Evolutionary conservation across 768 basidiomycete genomes (phyloP), one percentile per base, ranked within the genome.

Genomic region (Rhizopogon vesiculosus): DNA sequence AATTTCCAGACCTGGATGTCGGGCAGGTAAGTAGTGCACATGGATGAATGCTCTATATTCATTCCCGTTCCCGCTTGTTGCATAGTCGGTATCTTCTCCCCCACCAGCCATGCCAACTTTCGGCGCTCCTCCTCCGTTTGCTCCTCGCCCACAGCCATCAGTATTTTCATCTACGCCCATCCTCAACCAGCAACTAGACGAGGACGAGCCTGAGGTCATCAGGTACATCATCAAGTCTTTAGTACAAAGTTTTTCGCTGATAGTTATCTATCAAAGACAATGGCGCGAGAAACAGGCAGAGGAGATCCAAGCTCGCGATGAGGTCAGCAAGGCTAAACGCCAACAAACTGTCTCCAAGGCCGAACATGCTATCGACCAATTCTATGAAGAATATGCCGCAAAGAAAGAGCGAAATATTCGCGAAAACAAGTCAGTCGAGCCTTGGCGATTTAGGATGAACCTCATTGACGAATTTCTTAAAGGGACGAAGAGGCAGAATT

Each of bases 361-460:
- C 18, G 91, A 94, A 66, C 80, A 83, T 59, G 77, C 87, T 42
- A 93, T 96, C 59, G 93, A 95, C 72, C 85, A 89, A 60, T 95
- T 94, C 69, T 95, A 95, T 65, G 89, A 91, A 66, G 82, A 87
- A 50, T 93, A 98, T 67, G 82, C 91, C 38, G 78, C 78, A 56
- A 90, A 91, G 78, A 96, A 95, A 74, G 91, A 94, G 74, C 82
- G 83, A 68, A 85, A 85, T 61, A 97, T 99, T 63, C 79, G 89
- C 45, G 88, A 95, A 70, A 99, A 98, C 82, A 98, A 99, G 96
- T 97, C 25, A 35, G 54, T 56, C 28, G 1, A 40, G 39, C 53
- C 43, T 22, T 33, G 29, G 38, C 35, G 52, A 57, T 46, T 1
- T 2, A 40, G 25, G 18, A 33, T 6, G 12, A 39, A 13, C 1